Evolutionary conservation across 768 basidiomycete genomes (phyloP).

Genomic region (Mycena metata): DNA sequence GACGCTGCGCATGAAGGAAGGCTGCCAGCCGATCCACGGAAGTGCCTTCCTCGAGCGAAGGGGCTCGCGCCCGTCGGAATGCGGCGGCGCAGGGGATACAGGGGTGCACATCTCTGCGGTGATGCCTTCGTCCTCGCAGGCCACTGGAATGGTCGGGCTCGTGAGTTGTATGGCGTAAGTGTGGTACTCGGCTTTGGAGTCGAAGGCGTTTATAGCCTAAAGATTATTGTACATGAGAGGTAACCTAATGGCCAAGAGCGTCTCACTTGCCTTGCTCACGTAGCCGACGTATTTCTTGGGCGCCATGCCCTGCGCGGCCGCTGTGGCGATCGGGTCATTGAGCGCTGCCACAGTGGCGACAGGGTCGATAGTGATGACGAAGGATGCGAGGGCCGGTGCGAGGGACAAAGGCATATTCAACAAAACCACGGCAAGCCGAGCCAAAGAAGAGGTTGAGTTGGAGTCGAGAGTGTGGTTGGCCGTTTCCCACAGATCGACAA

Average conservation of each 20-base stretch:
- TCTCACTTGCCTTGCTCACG: conserved; percentile 24
- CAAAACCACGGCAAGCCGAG: not conserved
- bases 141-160: conserved; percentile 20
- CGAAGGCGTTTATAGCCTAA: conserved; percentile 26
- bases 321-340: conserved; percentile 29
- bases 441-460: not conserved
- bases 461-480: not conserved
- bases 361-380: conserved; percentile 25
- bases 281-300: conserved; percentile 28
- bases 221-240: not conserved
- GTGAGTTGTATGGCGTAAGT: conserved; percentile 24
- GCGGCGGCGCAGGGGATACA: conserved; percentile 11
- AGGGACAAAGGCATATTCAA: conserved; percentile 26
- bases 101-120: conserved; percentile 26
- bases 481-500: conserved; percentile 13
- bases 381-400: conserved; percentile 16
- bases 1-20: conserved; percentile 28
- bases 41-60: conserved; percentile 6
- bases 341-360: conserved; percentile 25
- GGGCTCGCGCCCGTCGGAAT: not conserved
- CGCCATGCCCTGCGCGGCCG: conserved; percentile 11
- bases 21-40: conserved; percentile 28
- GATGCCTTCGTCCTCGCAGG: conserved; percentile 13
- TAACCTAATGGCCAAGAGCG: not conserved
- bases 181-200: conserved; percentile 23